These are phyloP conservation scores for Tuber aestivum DNA, from an alignment of 495 filamentous ascomycete genomes.

Conservation along the genomic window DNA sequence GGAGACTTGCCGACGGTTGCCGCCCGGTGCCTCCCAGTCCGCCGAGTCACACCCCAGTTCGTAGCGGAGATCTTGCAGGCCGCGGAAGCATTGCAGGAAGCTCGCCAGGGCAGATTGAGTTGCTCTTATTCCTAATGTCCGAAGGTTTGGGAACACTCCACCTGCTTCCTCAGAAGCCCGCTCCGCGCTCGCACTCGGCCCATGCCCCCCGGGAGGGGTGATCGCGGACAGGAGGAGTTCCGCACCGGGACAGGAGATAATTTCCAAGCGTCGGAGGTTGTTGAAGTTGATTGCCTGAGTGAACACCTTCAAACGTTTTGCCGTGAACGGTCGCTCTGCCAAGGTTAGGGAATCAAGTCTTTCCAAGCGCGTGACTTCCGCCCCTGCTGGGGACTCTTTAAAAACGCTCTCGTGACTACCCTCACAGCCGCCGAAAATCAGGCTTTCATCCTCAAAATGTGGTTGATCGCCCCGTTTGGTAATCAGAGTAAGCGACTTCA, in stretches of 20 bases:
- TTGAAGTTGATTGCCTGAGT: conserved; percentile 14
- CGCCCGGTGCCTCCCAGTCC: conserved; percentile 15
- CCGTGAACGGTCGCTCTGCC: conserved; percentile 7
- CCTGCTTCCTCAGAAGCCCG: background rate
- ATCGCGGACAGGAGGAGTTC: conserved; percentile 9
- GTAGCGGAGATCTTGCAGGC: conserved; percentile 7
- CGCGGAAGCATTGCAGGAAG: conserved; percentile 7
- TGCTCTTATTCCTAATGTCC: background rate
- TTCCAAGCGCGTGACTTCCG: background rate
- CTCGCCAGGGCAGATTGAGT: background rate
- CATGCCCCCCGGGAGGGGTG: background rate
- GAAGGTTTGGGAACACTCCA: background rate
- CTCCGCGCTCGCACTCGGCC: background rate
- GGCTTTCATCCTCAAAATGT: conserved; percentile 14
- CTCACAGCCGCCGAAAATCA: conserved; percentile 11
- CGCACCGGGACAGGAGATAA: conserved; percentile 1
- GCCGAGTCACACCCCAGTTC: conserved; percentile 6
- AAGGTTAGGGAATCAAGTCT: conserved; percentile 13
- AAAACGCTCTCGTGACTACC: background rate
- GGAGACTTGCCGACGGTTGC: conserved; percentile 8
- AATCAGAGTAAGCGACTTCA: conserved; percentile 8
- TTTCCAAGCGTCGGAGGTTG: background rate
- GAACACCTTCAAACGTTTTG: background rate
- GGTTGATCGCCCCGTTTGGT: background rate
- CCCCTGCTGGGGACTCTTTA: conserved; percentile 1